Base-by-base conservation (phyloP, 768 basidiomycete genomes). In the Collybia sordida region DNA sequence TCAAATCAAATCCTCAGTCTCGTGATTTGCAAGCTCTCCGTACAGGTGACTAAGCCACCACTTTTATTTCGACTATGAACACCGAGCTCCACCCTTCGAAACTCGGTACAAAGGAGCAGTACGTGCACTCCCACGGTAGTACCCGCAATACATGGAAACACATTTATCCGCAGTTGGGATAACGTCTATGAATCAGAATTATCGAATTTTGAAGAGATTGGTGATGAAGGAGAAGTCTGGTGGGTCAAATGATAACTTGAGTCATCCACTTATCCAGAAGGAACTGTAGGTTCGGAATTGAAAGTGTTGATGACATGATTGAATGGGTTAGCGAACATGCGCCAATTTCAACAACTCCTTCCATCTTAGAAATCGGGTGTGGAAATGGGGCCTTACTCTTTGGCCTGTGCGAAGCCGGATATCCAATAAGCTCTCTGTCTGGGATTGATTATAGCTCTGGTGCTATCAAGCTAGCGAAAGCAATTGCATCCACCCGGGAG, bases 221-320 rank as follows among this genome's bases (percentile, higher is more conserved):
- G 87, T 17, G 89, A 93, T 60, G 89, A 91, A 64, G 91, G 91
- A 28, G 91, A 93, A 66, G 74, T 90, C 21, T 93, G 91, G 91
- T 90, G 54, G 47, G 79, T 64, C 37, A 27, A 2, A 35, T 12
- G 17, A n/a, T 23, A 19, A 18, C 21, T 2, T 17, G 18, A 15
- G 15, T 24, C 35, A 21, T 31, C 14, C 4, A 9, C 17, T 22
- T 45, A 49, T 19, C 55, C 36, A 14, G 14, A 17, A 38, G 47
- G 28, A 6, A 4, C 6, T 43, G 35, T 53, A 92, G 91, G 90
- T 93, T 93, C 60, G 90, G 91, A 6, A 71, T 77, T 44, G 88
- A 90, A 53, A 82, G 79, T 28, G 76, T 88, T 3, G 78, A 83
- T 55, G 90, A 89, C 59, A 92, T 93, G 88, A 81, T 88, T 6